These are phyloP conservation scores for Firmiana major DNA, from an alignment of 345 rosid species.

Conservation along the genomic window DNA sequence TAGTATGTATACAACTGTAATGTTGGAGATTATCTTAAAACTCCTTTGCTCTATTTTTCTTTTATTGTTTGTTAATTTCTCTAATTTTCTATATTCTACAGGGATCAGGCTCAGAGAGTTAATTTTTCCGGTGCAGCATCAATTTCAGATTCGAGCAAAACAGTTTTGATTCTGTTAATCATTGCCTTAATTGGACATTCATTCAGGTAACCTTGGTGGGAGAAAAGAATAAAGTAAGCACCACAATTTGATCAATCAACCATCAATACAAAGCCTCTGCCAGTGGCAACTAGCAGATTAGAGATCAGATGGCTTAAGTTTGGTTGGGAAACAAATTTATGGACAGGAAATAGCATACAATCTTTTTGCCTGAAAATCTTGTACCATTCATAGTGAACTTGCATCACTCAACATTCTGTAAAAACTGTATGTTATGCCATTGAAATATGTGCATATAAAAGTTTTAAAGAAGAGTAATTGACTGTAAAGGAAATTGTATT, in stretches of 20 bases:
- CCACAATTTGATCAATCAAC: neutral
- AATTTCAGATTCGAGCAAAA: constrained; percentile 19
- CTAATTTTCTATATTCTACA: constrained; percentile 27
- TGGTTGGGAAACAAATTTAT: constrained; percentile 1
- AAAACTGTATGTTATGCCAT: neutral
- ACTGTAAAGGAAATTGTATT: neutral
- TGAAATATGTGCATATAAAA: neutral
- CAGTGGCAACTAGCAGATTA: neutral
- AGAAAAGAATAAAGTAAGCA: neutral
- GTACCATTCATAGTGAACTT: constrained; percentile 12
- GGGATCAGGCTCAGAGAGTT: constrained; percentile 73
- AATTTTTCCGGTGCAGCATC: constrained; percentile 52
- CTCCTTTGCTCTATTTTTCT: neutral
- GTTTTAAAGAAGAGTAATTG: neutral
- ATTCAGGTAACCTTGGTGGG: constrained; percentile 17
- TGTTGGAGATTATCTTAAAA: neutral
- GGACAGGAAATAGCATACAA: neutral
- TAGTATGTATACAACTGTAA: neutral
- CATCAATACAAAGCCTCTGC: neutral
- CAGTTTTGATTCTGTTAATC: constrained; percentile 28
- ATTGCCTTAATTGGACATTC: constrained; percentile 31
- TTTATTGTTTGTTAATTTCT: neutral
- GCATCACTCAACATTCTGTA: neutral
- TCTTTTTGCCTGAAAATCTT: constrained; percentile 18
- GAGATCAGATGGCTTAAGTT: neutral